Evolutionary conservation across 139 green algal species (phyloP).

Genomic region (Chlamydomonas incerta): DNA sequence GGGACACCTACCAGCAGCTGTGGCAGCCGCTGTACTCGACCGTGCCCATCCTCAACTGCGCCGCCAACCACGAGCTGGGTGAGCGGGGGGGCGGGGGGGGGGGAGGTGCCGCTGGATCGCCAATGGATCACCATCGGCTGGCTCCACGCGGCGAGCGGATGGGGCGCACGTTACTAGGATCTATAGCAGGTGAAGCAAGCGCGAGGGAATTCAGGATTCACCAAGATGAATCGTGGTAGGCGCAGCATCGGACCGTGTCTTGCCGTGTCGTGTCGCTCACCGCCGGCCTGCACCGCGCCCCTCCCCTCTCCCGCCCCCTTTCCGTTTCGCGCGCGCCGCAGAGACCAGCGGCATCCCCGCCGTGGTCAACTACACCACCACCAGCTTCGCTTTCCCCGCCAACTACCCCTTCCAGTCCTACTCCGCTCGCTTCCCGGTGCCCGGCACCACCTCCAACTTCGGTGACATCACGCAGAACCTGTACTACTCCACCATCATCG

Average conservation of each 20-base stretch:
- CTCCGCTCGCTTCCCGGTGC: conserved; percentile 33
- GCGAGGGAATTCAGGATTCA: too few species aligned
- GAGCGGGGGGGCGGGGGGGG: not conserved
- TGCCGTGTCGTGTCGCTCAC: too few species aligned
- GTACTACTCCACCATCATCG: conserved; percentile 49
- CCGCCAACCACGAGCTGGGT: conserved; percentile 54
- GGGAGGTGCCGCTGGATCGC: too few species aligned
- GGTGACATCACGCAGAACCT: conserved; percentile 42
- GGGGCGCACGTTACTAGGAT: too few species aligned
- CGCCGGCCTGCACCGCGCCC: too few species aligned
- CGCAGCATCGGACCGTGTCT: too few species aligned
- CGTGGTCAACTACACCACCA: conserved; percentile 45
- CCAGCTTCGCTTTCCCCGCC: conserved; percentile 42
- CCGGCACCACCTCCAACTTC: conserved; percentile 35
- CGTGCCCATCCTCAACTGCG: conserved; percentile 33
- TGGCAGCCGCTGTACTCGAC: conserved; percentile 32
- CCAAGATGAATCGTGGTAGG: too few species aligned
- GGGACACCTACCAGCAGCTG: conserved; percentile 43
- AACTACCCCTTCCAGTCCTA: conserved; percentile 60
- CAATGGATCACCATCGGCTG: too few species aligned
- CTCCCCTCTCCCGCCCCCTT: too few species aligned
- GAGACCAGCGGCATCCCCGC: conserved; percentile 34
- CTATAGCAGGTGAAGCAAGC: too few species aligned
- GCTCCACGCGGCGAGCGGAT: too few species aligned
- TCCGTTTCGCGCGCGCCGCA: not conserved